A percentile compares a stretch with the other conserved stretches of the same genome.
Evolutionary conservation across 257 asterid species (phyloP).

Genomic region (Datura wrightii): DNA sequence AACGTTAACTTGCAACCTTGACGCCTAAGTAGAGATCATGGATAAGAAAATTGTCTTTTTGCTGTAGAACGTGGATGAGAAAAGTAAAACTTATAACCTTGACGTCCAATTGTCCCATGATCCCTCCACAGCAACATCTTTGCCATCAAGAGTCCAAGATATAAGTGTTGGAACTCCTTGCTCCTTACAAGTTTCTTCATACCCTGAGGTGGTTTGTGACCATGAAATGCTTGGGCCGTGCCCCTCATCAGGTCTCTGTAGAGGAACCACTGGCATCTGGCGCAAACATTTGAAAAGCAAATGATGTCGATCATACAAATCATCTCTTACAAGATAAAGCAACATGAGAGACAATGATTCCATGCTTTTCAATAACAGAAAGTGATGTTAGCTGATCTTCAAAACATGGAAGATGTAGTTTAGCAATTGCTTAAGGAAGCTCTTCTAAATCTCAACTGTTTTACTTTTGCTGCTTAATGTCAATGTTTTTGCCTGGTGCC

Average conservation of each 20-base stretch:
- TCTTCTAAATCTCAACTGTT: not conserved
- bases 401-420: not conserved
- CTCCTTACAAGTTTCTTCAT: conserved; percentile 64
- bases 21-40: not conserved
- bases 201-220: conserved; percentile 69
- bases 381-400: not conserved
- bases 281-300: conserved; percentile 27
- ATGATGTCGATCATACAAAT: not conserved
- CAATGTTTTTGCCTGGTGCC: not conserved
- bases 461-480: not conserved
- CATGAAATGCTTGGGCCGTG: conserved; percentile 74
- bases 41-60: conserved; percentile 22
- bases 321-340: conserved; percentile 2
- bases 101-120: conserved; percentile 98
- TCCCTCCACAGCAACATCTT: conserved; percentile 91
- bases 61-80: conserved; percentile 1
- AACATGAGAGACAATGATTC: not conserved
- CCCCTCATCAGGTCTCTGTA: conserved; percentile 89
- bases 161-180: conserved; percentile 94
- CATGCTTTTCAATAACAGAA: not conserved
- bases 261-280: conserved; percentile 90
- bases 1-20: conserved; percentile 32
- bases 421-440: not conserved
- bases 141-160: conserved; percentile 86
- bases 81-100: conserved; percentile 47